phyloP scores from a whole-genome alignment of 495 filamentous ascomycete genomes.

The Podospora sp. region DNA sequence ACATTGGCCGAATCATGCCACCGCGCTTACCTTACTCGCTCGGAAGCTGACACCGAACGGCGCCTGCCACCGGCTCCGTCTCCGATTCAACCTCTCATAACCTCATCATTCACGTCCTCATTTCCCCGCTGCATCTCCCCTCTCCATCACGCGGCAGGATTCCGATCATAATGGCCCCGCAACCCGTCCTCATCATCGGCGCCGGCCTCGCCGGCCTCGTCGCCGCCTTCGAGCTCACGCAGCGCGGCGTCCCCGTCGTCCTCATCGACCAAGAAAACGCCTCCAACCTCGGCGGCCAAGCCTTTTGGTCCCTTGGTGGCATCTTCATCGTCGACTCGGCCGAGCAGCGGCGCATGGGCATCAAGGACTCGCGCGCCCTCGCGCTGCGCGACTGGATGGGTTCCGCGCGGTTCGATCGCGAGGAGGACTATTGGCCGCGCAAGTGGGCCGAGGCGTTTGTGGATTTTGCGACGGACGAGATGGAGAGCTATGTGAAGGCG shows the following conservation, averaged over 20 bases:
- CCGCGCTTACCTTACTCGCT: not conserved
- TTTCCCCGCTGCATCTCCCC: not conserved
- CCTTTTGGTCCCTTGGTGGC: conserved; percentile 59
- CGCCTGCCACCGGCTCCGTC: not conserved
- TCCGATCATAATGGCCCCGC: not conserved
- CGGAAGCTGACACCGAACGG: not conserved
- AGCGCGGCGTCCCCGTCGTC: conserved; percentile 40
- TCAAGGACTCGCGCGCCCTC: conserved; percentile 50
- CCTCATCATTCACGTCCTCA: not conserved
- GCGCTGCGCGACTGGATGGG: conserved; percentile 55
- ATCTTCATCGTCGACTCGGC: conserved; percentile 54
- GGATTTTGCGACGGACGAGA: conserved; percentile 51
- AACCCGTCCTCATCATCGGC: conserved; percentile 54
- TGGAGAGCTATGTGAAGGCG: conserved; percentile 53
- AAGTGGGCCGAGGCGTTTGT: conserved; percentile 58
- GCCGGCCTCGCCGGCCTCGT: conserved; percentile 56
- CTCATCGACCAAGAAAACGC: conserved; percentile 55
- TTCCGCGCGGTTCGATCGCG: conserved; percentile 53
- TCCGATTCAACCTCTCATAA: not conserved
- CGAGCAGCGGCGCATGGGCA: conserved; percentile 52
- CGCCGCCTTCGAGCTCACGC: conserved; percentile 53
- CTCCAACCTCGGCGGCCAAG: conserved; percentile 53
- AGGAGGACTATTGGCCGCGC: conserved; percentile 54
- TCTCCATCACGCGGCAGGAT: no score
- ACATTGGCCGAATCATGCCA: not conserved